phyloP scores from a whole-genome alignment of 345 rosid species.

The Camelina sativa region DNA sequence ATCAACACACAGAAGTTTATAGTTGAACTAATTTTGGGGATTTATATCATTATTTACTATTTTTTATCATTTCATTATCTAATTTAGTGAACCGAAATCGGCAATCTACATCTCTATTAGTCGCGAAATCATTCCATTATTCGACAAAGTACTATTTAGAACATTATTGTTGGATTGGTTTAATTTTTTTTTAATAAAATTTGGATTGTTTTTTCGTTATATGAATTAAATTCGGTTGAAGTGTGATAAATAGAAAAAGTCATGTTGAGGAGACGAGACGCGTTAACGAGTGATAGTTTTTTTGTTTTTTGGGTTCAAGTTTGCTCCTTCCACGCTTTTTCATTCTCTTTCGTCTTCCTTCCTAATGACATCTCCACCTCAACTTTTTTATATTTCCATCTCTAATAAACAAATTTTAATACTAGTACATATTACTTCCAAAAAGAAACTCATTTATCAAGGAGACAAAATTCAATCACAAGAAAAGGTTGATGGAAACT shows the following conservation, averaged over 20 bases:
- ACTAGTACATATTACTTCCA: slow-evolving; percentile 25
- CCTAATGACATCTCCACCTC: slow-evolving; percentile 40
- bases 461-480: slow-evolving; percentile 14
- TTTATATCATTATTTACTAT: neutral
- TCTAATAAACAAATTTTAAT: neutral
- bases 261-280: slow-evolving; percentile 20
- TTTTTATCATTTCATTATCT: neutral
- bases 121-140: neutral
- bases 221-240: neutral
- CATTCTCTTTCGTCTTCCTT: slow-evolving; percentile 31
- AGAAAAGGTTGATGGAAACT: neutral
- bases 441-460: slow-evolving; percentile 16
- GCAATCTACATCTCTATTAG: neutral
- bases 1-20: neutral
- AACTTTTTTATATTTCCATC: slow-evolving; percentile 15
- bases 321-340: slow-evolving; percentile 44
- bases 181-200: no score
- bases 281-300: slow-evolving; percentile 38
- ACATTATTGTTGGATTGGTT: neutral
- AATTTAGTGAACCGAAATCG: neutral
- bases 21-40: neutral
- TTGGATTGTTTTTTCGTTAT: neutral
- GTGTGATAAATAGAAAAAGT: neutral
- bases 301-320: slow-evolving; percentile 8
- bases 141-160: neutral